Conservation (phyloP, 805 yeast genomes). For the Saccharomycopsis capsularis region DNA sequence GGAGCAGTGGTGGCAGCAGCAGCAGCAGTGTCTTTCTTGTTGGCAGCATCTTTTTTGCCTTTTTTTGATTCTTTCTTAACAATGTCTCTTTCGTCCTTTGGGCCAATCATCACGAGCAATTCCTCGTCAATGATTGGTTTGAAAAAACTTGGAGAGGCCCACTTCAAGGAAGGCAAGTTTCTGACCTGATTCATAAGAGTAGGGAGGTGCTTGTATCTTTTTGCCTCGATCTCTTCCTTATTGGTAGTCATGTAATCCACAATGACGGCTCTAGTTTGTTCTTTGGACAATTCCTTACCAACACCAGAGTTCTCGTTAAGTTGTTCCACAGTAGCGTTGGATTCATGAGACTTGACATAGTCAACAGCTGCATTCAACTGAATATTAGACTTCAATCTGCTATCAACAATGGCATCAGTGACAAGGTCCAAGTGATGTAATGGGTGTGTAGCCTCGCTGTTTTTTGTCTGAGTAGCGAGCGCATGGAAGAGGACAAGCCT, state of each 20-base stretch:
- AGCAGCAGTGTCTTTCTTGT: slow-evolving; percentile 23
- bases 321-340: slow-evolving; percentile 38
- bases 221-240: slow-evolving; percentile 52
- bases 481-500: slow-evolving; percentile 63
- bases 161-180: slow-evolving; percentile 66
- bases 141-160: slow-evolving; percentile 86
- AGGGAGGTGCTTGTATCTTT: slow-evolving; percentile 78
- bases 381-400: slow-evolving; percentile 54
- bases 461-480: slow-evolving; percentile 67
- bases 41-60: slow-evolving; percentile 32
- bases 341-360: slow-evolving; percentile 52
- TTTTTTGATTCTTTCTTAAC: slow-evolving; percentile 69
- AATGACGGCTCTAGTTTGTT: slow-evolving; percentile 55
- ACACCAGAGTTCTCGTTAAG: slow-evolving; percentile 70
- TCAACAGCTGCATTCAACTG: slow-evolving; percentile 79
- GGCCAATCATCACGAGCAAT: slow-evolving; percentile 71
- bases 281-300: slow-evolving; percentile 65
- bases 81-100: slow-evolving; percentile 90
- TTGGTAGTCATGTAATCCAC: slow-evolving; percentile 51
- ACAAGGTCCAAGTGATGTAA: slow-evolving; percentile 44
- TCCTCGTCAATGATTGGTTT: slow-evolving; percentile 82
- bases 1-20: slow-evolving; percentile 15
- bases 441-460: slow-evolving; percentile 34
- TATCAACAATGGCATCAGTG: slow-evolving; percentile 55
- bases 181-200: slow-evolving; percentile 70